Conservation (phyloP, 2,329 filamentous ascomycete genomes). For the Exserohilum turcica region DNA sequence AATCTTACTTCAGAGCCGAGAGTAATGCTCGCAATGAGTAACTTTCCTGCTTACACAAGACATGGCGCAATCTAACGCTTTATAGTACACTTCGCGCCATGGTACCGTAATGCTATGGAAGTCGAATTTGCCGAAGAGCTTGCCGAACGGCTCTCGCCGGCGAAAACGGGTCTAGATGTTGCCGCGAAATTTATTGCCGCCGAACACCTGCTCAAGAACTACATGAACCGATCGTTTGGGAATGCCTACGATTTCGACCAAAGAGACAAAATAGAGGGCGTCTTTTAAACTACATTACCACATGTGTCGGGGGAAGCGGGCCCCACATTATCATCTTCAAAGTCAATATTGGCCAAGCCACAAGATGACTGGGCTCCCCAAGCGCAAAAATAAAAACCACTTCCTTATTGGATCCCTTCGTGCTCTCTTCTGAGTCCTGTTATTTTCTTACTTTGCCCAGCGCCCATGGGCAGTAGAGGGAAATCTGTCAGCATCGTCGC, state of each 20-base stretch:
- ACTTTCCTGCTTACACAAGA: slow-evolving; percentile 5
- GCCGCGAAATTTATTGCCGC: slow-evolving; percentile 57
- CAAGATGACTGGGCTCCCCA: neutral
- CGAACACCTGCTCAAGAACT: slow-evolving; percentile 52
- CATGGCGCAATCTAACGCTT: slow-evolving; percentile 2
- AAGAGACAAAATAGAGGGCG: slow-evolving; percentile 31
- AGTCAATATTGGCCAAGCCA: neutral
- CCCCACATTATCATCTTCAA: neutral
- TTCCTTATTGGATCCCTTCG: neutral
- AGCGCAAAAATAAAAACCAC: too few species aligned
- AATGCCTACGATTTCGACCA: slow-evolving; percentile 68
- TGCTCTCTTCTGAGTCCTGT: neutral
- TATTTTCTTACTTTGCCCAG: neutral
- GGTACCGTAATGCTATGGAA: slow-evolving; percentile 64
- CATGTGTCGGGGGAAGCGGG: neutral
- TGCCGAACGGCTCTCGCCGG: slow-evolving; percentile 51
- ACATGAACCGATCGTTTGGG: slow-evolving; percentile 63
- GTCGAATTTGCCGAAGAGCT: slow-evolving; percentile 61
- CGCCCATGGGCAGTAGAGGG: neutral
- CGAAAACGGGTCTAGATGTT: slow-evolving; percentile 54
- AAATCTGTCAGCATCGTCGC: slow-evolving; percentile 12
- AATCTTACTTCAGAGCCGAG: slow-evolving; percentile 51
- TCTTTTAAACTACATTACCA: slow-evolving; percentile 22
- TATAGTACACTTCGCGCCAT: slow-evolving; percentile 59
- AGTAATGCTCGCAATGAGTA: slow-evolving; percentile 53